Conservation (phyloP, 140 eudicot genomes). For the Ambrosia hybrid region DNA sequence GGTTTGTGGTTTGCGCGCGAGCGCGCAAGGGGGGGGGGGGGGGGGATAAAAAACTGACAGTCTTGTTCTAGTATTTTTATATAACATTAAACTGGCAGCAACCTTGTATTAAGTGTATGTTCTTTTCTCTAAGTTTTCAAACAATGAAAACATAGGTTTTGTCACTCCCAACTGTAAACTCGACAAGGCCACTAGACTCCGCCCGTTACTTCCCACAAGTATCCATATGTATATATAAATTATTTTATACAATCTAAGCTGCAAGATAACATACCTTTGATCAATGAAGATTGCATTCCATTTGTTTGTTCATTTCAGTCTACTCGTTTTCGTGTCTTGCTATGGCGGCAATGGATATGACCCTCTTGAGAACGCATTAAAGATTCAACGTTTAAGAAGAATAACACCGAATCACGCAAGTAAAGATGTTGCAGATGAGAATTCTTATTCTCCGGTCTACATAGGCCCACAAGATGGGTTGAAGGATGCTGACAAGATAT, state of each 20-base stretch:
- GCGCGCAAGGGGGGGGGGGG: too few relatives aligned
- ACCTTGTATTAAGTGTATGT: conserved; percentile 6
- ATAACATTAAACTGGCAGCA: conserved; percentile 7
- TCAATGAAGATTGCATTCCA: conserved; percentile 31
- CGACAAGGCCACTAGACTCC: conserved; percentile 18
- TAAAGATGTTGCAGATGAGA: not conserved
- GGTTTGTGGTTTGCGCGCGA: too few relatives aligned
- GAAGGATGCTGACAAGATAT: conserved; percentile 52
- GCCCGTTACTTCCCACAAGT: conserved; percentile 27
- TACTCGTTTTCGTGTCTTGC: conserved; percentile 37
- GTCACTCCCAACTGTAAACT: conserved; percentile 8
- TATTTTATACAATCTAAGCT: conserved; percentile 2
- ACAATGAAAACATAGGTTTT: conserved; percentile 30
- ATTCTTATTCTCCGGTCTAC: conserved; percentile 39
- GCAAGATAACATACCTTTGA: not conserved
- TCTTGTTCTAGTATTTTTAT: not conserved
- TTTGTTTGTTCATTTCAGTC: conserved; percentile 25
- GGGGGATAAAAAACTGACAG: too few relatives aligned
- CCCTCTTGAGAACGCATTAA: conserved; percentile 41
- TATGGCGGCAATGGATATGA: conserved; percentile 43
- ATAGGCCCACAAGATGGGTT: conserved; percentile 50
- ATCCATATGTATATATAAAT: conserved; percentile 13
- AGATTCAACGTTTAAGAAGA: conserved; percentile 32
- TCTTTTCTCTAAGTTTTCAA: not conserved
- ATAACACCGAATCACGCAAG: not conserved